phyloP scores from a whole-genome alignment of 768 basidiomycete genomes.

The Pleurotus pulmonarius region DNA sequence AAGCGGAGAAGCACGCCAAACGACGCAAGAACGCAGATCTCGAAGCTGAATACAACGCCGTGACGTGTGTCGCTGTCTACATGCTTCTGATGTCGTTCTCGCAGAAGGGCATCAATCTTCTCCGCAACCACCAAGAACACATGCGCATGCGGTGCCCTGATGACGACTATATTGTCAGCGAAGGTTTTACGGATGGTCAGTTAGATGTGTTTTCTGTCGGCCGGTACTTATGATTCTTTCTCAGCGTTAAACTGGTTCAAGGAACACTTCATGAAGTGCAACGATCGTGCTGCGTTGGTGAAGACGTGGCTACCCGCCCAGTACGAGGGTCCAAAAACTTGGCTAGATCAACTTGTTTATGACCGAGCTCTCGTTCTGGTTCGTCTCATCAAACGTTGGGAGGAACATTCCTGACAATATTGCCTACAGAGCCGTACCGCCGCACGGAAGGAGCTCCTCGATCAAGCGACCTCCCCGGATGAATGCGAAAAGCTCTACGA shows the following conservation, averaged over 20 bases:
- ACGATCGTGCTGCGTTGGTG: constrained; percentile 84
- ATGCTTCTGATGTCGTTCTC: constrained; percentile 91
- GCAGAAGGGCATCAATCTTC: constrained; percentile 85
- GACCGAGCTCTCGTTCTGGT: constrained; percentile 88
- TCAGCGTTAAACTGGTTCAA: constrained; percentile 87
- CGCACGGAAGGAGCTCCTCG: constrained; percentile 85
- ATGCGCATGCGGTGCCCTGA: constrained; percentile 78
- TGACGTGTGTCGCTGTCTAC: constrained; percentile 85
- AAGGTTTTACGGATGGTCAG: constrained; percentile 77
- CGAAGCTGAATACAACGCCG: constrained; percentile 79
- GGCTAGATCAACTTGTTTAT: constrained; percentile 89
- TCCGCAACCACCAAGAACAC: constrained; percentile 76
- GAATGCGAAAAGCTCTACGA: constrained; percentile 95
- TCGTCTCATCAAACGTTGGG: constrained; percentile 23
- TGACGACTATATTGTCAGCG: constrained; percentile 70
- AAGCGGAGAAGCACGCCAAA: constrained; percentile 66
- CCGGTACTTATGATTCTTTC: constrained; percentile 10
- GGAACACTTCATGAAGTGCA: constrained; percentile 90
- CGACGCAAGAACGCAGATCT: constrained; percentile 69
- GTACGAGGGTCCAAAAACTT: constrained; percentile 77
- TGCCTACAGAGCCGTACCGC: constrained; percentile 79
- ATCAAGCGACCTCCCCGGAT: constrained; percentile 68
- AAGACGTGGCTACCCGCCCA: constrained; percentile 86
- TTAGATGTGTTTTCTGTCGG: constrained; percentile 4
- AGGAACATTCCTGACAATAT: neutral